These are phyloP conservation scores for Cyclanthera cordifolia DNA, from an alignment of 306 rosid genomes.

Conservation along the genomic window DNA sequence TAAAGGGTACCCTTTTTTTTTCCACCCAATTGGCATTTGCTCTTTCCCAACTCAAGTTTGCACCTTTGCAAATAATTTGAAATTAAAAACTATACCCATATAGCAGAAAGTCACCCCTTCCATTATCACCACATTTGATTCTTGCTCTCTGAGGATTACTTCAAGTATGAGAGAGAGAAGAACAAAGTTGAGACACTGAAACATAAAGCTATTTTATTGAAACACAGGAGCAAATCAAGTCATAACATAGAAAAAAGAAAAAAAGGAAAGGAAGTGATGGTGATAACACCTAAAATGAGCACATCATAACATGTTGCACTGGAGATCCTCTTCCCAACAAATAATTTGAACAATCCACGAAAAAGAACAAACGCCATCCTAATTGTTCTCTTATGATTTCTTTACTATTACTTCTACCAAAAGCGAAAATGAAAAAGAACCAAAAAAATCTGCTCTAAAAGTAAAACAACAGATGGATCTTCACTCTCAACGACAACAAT, in stretches of 20 bases:
- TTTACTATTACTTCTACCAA: conserved; percentile 1
- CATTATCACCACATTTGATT: neutral
- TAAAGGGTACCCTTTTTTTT: neutral
- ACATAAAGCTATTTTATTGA: conserved; percentile 9
- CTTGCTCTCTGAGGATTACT: neutral
- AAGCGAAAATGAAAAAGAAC: neutral
- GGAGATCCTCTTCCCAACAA: conserved; percentile 3
- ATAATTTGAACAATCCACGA: neutral
- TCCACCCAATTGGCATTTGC: neutral
- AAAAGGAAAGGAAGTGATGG: neutral
- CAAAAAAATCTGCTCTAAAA: conserved; percentile 25
- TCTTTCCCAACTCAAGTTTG: neutral
- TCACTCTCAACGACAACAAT: conserved; percentile 52
- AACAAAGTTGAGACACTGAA: neutral
- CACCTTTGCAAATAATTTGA: neutral
- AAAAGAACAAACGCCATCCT: conserved; percentile 3
- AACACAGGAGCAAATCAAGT: neutral
- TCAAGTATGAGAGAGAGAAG: neutral
- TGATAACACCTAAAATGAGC: conserved; percentile 2
- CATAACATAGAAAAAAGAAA: neutral
- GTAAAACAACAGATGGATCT: neutral
- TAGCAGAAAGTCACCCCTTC: neutral
- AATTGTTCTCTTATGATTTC: neutral
- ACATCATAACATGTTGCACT: neutral
- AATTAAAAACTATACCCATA: neutral